Evolutionary conservation across 805 yeast genomes (phyloP).

Genomic region (Allodekkera sacchari): DNA sequence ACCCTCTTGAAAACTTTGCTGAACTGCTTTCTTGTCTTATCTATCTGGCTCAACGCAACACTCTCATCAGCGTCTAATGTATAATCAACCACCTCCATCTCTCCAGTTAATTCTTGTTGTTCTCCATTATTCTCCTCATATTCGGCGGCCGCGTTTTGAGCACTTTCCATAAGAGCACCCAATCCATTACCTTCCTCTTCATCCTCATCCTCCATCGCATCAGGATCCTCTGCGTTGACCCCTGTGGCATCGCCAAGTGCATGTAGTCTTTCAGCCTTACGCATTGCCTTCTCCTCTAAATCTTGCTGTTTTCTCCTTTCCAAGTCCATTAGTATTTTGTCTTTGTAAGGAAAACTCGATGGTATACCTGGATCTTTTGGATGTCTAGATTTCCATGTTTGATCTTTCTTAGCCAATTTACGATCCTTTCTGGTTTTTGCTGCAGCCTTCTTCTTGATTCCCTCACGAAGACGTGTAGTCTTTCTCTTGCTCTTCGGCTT

Average conservation of each 20-base stretch:
- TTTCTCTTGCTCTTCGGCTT: constrained; percentile 78
- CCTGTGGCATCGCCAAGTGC: constrained; percentile 3
- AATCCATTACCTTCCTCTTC: constrained; percentile 36
- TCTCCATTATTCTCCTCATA: constrained; percentile 49
- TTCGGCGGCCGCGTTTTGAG: constrained; percentile 77
- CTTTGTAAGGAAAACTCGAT: constrained; percentile 89
- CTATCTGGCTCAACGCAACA: constrained; percentile 35
- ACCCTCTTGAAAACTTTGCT: constrained; percentile 92
- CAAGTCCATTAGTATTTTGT: constrained; percentile 63
- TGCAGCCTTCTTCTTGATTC: constrained; percentile 90
- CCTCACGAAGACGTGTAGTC: constrained; percentile 91
- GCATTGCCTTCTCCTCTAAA: constrained; percentile 43
- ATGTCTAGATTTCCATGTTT: constrained; percentile 82
- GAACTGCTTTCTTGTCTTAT: constrained; percentile 80
- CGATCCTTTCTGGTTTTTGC: constrained; percentile 84
- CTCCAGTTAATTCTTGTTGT: constrained; percentile 38
- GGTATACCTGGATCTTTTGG: constrained; percentile 95
- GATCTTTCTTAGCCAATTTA: constrained; percentile 78
- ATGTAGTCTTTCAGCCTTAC: constrained; percentile 42
- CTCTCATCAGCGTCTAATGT: constrained; percentile 18
- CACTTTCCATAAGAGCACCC: constrained; percentile 83
- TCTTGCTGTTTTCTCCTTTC: constrained; percentile 53
- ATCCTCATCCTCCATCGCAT: constrained; percentile 28
- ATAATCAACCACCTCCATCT: constrained; percentile 36
- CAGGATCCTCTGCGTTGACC: constrained; percentile 21